phyloP scores from a whole-genome alignment of 208 protist genomes.

The Naegleria fowleri region DNA sequence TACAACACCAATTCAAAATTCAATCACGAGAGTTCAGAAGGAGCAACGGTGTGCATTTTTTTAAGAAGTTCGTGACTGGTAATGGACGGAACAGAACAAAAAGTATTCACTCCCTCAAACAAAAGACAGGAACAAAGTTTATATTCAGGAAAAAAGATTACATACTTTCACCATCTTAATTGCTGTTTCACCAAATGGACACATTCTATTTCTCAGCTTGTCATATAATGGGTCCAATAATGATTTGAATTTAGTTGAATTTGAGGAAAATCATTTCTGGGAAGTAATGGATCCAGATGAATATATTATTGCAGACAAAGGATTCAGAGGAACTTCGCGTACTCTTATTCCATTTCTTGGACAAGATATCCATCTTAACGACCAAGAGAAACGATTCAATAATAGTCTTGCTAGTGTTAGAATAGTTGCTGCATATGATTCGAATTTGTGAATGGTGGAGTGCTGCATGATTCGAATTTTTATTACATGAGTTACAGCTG shows the following conservation, averaged over 20 bases:
- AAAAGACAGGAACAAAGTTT: no score
- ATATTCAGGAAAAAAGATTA: no score
- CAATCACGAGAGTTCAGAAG: no score
- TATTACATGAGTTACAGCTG: no score
- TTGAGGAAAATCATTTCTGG: not conserved
- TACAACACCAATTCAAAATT: no score
- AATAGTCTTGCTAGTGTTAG: not conserved
- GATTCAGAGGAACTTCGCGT: not conserved
- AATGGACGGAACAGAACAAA: no score
- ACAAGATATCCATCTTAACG: not conserved
- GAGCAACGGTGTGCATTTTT: no score
- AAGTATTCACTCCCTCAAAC: no score
- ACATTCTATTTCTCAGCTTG: not conserved
- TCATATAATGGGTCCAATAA: not conserved
- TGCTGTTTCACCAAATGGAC: not conserved
- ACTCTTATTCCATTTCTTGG: not conserved
- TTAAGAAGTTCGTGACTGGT: no score
- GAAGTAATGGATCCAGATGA: not conserved
- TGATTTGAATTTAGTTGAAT: not conserved
- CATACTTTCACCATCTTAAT: no score
- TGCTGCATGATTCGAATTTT: no score
- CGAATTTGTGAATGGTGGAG: no score
- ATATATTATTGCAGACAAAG: not conserved
- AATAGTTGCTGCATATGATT: not conserved
- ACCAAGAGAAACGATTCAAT: not conserved